Base-by-base conservation (phyloP, 257 asterid genomes). In the Rauvolfia tetraphylla region DNA sequence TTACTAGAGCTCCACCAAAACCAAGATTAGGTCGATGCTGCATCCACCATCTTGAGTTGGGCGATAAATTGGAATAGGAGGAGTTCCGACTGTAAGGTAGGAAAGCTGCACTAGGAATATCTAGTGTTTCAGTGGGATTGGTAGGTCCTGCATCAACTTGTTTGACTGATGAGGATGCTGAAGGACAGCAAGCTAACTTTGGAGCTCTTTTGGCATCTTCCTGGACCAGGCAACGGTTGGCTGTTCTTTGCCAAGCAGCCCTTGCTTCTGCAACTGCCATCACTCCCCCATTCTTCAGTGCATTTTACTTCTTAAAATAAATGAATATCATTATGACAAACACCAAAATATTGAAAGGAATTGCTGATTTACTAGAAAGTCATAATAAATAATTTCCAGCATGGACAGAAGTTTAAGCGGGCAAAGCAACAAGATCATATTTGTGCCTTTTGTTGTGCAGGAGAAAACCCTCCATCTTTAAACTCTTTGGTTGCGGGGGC, bases 201-300 rank as follows among this genome's bases (percentile, higher is more conserved):
- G 98, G 98, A 81, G 98, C 97, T 84, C 96, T 76, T 84, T 91
- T 91, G 49, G 98, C 98, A 80, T 93, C 98, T 84, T 93, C 97
- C 80, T 93, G 98, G 74, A 90, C 93, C 75, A 93, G 86, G 78
- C 92, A 93, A 74, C 98, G 87, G 77, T 91, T 91, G 62, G 88
- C 97, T 34, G 95, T 88, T 82, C 96, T 91, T 82, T 92, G 96
- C 95, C 95, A 92, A 73, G 86, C 95, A 15, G 95, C 93, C 81
- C 98, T 88, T 72, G 87, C 96, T 84, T 91, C 98, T 20, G 96
- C 91, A 79, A 85, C 81, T 42, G 93, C 96, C 95, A 91, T 90
- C 59, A 78, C 77, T 81, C 77, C 57, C 81, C 85, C 91, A 85
- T 84, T 68, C 81, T 71, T 78, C 81, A 75, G 70, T 73, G 68